These are phyloP conservation scores for Hypoxylon cercidicola DNA, from an alignment of 495 filamentous ascomycete genomes.

Conservation along the genomic window DNA sequence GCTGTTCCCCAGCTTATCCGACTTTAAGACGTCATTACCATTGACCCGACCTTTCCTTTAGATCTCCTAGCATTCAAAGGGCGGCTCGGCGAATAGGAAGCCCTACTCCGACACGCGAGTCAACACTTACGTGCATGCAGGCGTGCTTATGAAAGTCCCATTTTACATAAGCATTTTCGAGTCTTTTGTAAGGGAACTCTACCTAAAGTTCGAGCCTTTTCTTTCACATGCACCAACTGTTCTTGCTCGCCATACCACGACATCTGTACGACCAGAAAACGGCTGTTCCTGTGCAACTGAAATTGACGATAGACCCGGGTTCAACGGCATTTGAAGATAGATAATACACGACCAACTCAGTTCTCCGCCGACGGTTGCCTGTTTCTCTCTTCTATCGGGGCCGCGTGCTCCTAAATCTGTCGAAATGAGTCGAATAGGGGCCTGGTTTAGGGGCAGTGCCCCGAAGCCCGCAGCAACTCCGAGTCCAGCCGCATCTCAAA, in stretches of 20 bases:
- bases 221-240: constrained; percentile 5
- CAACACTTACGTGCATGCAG: constrained; percentile 11
- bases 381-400: background rate
- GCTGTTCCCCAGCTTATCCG: constrained; percentile 11
- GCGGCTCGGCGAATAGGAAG: constrained; percentile 22
- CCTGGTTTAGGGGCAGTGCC: constrained; percentile 46
- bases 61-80: constrained; percentile 3
- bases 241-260: background rate
- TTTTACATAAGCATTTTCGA: constrained; percentile 34
- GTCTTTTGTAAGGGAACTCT: constrained; percentile 7
- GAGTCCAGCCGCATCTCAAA: constrained; percentile 35
- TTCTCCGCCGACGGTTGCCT: background rate
- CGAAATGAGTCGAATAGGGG: constrained; percentile 45
- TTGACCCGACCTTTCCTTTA: background rate
- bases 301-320: constrained; percentile 8
- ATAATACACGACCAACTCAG: background rate
- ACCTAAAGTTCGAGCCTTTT: constrained; percentile 14
- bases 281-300: background rate
- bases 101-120: constrained; percentile 22
- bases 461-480: constrained; percentile 37
- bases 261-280: constrained; percentile 9
- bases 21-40: constrained; percentile 30
- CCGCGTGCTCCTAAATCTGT: background rate
- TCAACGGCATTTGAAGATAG: background rate
- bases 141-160: constrained; percentile 22